A percentile compares a stretch with the other conserved stretches of the same genome.
Conservation (phyloP, 257 asterid genomes). For the Solanum pimpinellifolium region DNA sequence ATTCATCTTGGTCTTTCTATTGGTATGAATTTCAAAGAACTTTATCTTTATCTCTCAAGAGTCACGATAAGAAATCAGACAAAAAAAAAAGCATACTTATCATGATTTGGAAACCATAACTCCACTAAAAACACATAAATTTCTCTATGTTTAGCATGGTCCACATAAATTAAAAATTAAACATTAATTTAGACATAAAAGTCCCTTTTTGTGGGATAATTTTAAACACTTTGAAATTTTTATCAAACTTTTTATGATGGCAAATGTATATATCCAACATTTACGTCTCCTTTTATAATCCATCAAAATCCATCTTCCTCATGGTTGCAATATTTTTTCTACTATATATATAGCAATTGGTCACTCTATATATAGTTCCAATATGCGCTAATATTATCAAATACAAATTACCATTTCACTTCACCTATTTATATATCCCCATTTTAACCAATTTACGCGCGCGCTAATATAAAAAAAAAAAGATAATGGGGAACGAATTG, state of each 20-base stretch:
- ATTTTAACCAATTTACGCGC: neutral
- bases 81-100: neutral
- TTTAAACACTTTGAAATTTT: neutral
- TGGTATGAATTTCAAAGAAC: neutral
- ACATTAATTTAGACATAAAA: neutral
- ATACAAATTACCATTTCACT: neutral
- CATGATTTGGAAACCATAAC: neutral
- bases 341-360: neutral
- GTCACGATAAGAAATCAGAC: neutral
- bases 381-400: neutral
- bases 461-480: neutral
- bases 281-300: neutral
- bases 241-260: neutral
- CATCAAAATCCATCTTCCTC: neutral
- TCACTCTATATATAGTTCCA: neutral
- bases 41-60: neutral
- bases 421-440: neutral
- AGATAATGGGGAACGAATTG: slow-evolving; percentile 25
- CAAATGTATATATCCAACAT: neutral
- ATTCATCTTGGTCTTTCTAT: neutral
- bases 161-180: neutral
- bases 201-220: neutral
- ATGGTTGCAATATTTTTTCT: neutral
- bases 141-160: neutral
- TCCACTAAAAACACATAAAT: neutral